A percentile compares a stretch with the other conserved stretches of the same genome.
Conservation (phyloP, 352 stramenopile genomes). For the Phytophthora foliorum region DNA sequence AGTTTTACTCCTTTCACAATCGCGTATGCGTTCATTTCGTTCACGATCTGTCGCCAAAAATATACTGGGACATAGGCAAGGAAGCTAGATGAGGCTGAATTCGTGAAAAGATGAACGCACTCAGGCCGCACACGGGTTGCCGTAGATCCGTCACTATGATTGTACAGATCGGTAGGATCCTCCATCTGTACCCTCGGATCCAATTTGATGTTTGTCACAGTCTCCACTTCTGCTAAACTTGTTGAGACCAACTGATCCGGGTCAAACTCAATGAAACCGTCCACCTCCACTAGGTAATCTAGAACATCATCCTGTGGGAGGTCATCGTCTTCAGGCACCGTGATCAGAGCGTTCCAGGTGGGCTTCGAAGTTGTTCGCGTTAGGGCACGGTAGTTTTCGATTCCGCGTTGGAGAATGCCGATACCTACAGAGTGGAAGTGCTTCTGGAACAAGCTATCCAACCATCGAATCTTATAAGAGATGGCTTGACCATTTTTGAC, state of each 20-base stretch:
- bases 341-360: background rate
- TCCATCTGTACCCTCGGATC: constrained; percentile 8
- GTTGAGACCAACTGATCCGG: background rate
- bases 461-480: no score
- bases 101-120: constrained; percentile 2
- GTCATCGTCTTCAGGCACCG: background rate
- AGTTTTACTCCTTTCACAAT: background rate
- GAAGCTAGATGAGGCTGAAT: constrained; percentile 3
- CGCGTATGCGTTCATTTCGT: constrained; percentile 13
- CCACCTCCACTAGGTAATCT: constrained; percentile 5
- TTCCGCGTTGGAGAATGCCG: constrained; percentile 11
- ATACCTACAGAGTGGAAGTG: constrained; percentile 3
- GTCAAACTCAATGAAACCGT: constrained; percentile 10
- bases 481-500: no score
- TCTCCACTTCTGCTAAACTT: constrained; percentile 6
- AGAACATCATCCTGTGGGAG: background rate
- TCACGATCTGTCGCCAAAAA: constrained; percentile 15
- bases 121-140: constrained; percentile 3
- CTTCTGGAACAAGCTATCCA: constrained; percentile 13
- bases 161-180: constrained; percentile 2
- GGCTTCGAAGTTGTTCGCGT: background rate
- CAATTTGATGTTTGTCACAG: constrained; percentile 10
- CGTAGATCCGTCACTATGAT: background rate
- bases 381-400: constrained; percentile 15
- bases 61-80: constrained; percentile 5